Conservation (phyloP, 495 filamentous ascomycete genomes). For the Hypoxylon lienhwacheense region DNA sequence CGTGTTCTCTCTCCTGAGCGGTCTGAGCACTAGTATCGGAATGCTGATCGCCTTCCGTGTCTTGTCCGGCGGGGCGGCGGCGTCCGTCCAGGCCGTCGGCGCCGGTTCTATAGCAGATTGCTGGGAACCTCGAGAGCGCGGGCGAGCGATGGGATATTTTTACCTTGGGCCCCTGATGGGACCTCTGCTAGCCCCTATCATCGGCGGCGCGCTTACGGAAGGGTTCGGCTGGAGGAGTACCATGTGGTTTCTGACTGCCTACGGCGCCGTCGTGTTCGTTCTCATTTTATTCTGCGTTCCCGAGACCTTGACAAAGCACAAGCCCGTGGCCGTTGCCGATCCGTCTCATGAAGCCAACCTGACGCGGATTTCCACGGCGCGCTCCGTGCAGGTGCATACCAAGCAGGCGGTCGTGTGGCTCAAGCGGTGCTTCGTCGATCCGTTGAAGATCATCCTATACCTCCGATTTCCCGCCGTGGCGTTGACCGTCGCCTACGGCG, state of each 20-base stretch:
- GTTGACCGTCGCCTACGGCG: constrained; percentile 78
- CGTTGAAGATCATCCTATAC: constrained; percentile 74
- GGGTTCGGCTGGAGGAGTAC: constrained; percentile 80
- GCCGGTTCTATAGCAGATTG: constrained; percentile 92
- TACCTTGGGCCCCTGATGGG: constrained; percentile 88
- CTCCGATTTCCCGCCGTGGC: constrained; percentile 79
- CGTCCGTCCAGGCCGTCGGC: constrained; percentile 88
- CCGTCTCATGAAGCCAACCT: constrained; percentile 32
- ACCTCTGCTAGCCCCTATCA: constrained; percentile 81
- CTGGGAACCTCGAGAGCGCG: constrained; percentile 80
- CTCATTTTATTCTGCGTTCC: constrained; percentile 70
- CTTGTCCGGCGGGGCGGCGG: constrained; percentile 79
- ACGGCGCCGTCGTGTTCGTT: constrained; percentile 65
- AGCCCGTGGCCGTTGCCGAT: neutral
- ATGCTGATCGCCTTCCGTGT: constrained; percentile 89
- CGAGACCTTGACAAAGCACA: constrained; percentile 59
- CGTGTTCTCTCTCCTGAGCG: constrained; percentile 74
- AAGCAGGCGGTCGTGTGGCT: constrained; percentile 54
- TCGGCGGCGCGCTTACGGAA: constrained; percentile 76
- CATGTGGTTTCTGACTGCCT: constrained; percentile 82
- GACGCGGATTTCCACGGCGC: constrained; percentile 62
- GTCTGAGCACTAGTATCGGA: constrained; percentile 70
- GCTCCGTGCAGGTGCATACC: constrained; percentile 60
- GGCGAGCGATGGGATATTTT: constrained; percentile 89
- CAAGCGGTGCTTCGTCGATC: constrained; percentile 75